Base-by-base conservation (phyloP, 1,139 yeast genomes). In the Geotrichum fermentans region DNA sequence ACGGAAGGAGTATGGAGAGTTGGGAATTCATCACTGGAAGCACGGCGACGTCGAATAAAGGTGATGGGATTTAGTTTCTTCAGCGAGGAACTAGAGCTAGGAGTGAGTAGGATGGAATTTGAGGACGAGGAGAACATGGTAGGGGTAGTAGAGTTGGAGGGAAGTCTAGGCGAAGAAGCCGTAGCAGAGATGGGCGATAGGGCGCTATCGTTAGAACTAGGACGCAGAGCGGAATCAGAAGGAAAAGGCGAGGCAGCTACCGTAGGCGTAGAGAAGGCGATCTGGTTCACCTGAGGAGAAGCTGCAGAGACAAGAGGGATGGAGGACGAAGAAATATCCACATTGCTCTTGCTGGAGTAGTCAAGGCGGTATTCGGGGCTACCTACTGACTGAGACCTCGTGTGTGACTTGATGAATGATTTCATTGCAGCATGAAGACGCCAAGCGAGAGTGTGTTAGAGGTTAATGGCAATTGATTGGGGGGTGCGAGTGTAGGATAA, bases 61-160 rank as follows among this genome's bases (percentile, higher is more conserved):
- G 56, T 51, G 14, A 60, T 58, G 16, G 65, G 65, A 34, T 60
- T 61, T 32, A 61, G 56, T 36, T 59, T 58, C 42, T 57, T 57
- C 16, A 58, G 55, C 10, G 69, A 43, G 33, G 42, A 46, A 40
- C 22, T 36, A 43, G 49, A 36, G 39, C 21, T 50, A 22, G 43
- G 22, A 5, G 10, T 14, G 10, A 35, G 11, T 1, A 39, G 26
- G 22, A 18, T 34, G 7, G 49, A n/a, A 22, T 24, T 24, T 6
- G 40, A 40, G 11, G 44, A 21, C 4, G 44, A 45, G 11, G 26
- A 17, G 20, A 37, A 30, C 21, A 34, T 18, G 8, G 34, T 17
- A 17, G 26, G 17, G 29, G 38, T 3, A 24, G 35, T 28, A 14
- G 37, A 6, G 37, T 24, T 24, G 28, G 10, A 24, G 28, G 10